phyloP scores from a whole-genome alignment of 1,284 basidiomycete genomes.

The Rhodofomes roseus region DNA sequence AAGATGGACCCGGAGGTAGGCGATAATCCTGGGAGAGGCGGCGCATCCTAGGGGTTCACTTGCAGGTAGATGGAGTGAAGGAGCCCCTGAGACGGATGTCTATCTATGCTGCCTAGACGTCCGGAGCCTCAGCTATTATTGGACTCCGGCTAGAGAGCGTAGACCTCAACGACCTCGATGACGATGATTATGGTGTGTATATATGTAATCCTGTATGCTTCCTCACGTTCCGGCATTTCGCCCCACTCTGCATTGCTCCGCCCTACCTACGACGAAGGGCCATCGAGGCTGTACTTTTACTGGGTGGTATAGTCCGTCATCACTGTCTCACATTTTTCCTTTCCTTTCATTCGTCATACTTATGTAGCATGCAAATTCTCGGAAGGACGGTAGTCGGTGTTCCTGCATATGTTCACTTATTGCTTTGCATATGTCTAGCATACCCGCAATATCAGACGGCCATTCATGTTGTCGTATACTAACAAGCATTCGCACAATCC shows the following conservation, averaged over 20 bases:
- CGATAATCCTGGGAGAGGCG: constrained; percentile 17
- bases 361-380: constrained; percentile 1
- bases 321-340: background rate
- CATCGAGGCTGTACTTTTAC: background rate
- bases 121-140: background rate
- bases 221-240: background rate
- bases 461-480: constrained; percentile 4
- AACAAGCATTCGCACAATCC: no score
- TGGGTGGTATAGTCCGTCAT: background rate
- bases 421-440: constrained; percentile 1
- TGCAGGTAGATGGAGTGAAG: background rate
- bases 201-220: constrained; percentile 1
- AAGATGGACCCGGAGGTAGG: constrained; percentile 30
- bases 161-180: background rate
- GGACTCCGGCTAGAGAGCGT: background rate
- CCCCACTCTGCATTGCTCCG: background rate
- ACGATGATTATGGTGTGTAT: constrained; percentile 1
- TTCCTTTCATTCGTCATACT: background rate
- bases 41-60: constrained; percentile 2
- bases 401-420: background rate
- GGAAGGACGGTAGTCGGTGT: background rate
- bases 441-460: background rate
- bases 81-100: background rate
- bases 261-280: background rate
- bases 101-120: background rate